These are phyloP conservation scores for Microdochium bolleyi DNA, from an alignment of 2,329 filamentous ascomycete species.

Conservation along the genomic window DNA sequence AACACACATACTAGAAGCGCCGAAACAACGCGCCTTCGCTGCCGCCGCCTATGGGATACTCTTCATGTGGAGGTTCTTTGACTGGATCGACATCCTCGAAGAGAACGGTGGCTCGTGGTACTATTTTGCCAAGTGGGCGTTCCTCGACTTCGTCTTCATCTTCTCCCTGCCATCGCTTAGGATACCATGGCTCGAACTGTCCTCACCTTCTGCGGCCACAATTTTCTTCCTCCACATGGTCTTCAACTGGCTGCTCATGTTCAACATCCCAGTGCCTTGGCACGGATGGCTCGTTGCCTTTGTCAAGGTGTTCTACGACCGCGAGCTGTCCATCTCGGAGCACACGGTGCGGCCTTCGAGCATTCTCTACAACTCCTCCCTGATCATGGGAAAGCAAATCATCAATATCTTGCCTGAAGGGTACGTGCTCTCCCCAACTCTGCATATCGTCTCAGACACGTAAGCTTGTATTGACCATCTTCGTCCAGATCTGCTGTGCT, in stretches of 20 bases:
- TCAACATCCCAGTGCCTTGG: constrained; percentile 76
- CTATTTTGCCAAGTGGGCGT: constrained; percentile 89
- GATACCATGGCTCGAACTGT: constrained; percentile 96
- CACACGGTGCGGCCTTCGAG: constrained; percentile 79
- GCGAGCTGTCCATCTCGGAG: constrained; percentile 90
- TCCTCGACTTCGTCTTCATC: constrained; percentile 77
- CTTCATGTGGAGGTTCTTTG: constrained; percentile 77
- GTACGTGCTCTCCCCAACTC: constrained; percentile 21
- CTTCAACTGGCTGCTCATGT: constrained; percentile 84
- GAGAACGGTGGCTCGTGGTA: constrained; percentile 82
- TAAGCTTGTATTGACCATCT: constrained; percentile 15
- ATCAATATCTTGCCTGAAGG: constrained; percentile 97
- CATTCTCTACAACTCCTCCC: constrained; percentile 83
- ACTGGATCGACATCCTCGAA: constrained; percentile 71
- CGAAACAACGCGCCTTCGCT: constrained; percentile 83
- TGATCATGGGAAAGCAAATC: constrained; percentile 94
- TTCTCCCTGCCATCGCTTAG: constrained; percentile 80
- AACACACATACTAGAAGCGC: constrained; percentile 74
- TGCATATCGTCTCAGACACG: constrained; percentile 2
- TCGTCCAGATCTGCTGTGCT: constrained; percentile 64
- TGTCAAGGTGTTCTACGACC: constrained; percentile 79
- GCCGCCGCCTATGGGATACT: constrained; percentile 70
- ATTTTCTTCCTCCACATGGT: constrained; percentile 66
- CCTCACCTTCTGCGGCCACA: constrained; percentile 61
- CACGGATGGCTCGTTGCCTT: constrained; percentile 65